Evolutionary conservation across 2,329 filamentous ascomycete genomes (phyloP), one percentile per base, ranked within the genome.

Genomic region (Claviceps sp.): DNA sequence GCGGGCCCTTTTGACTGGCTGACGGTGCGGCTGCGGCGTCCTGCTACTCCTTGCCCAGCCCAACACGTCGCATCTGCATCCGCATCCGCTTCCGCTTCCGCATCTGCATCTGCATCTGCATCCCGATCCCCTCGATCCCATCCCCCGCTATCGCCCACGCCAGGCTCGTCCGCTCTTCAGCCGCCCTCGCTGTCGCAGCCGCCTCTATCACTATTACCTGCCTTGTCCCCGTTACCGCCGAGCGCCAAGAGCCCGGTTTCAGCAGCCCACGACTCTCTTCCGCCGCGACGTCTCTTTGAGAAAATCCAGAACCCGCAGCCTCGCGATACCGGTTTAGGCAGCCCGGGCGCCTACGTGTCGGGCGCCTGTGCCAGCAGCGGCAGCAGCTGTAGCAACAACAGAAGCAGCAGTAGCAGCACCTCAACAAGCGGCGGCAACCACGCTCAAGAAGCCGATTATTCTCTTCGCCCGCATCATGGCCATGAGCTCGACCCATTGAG

Each of bases 401-500:
- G 24, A 26, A 26, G 24, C 24, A 26, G 24, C 6, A 22, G 22
- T 7, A 30, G 26, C 8, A 30, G 26, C 18, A 48, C 55, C 50
- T 56, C 52, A n/a, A 46, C 56, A 11, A 53, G 50, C 54, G 46
- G 56, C 49, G 56, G 55, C 53, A 54, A 57, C 52, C 57, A 60
- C 52, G 50, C 54, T 55, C 52, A 52, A 30, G 26, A 30, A 49
- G 18, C 46, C 34, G 52, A 50, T 52, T 46, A 50, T 30, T 24
- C 49, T 5, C 37, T 34, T 24, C 18, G 34, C 2, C 37, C 50
- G 48, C 53, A 49, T 45, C 54, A 58, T 58, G 55, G 58, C 57
- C 58, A 58, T 55, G 59, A 61, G 55, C 59, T 58, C 56, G 61
- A 60, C 50, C 52, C 55, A 46, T 55, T 62, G 58, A 65, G 52